A percentile compares a stretch with the other conserved stretches of the same genome.
These are phyloP conservation scores for Lagerstroemia speciosa DNA, from an alignment of 345 rosid species.

Conservation along the genomic window DNA sequence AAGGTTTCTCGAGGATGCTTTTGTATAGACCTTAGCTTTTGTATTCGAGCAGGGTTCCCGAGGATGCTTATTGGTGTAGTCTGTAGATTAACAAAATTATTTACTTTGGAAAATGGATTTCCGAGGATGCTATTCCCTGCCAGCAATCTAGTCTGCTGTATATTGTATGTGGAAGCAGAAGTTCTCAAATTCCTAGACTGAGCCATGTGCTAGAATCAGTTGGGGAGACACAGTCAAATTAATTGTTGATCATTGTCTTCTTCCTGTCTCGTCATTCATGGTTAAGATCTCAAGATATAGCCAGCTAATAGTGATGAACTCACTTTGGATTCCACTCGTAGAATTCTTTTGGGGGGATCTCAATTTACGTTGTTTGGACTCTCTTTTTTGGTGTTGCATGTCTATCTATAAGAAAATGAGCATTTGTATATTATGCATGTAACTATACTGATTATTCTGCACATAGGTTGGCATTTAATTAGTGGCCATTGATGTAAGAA, in stretches of 20 bases:
- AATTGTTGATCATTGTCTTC: background rate
- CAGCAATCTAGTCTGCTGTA: background rate
- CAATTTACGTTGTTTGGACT: too few species aligned
- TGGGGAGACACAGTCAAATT: background rate
- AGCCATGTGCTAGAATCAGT: background rate
- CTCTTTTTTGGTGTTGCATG: background rate
- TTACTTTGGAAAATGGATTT: too few species aligned
- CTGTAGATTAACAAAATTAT: too few species aligned
- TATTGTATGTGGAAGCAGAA: background rate
- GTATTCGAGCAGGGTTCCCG: too few species aligned
- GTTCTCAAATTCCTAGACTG: background rate
- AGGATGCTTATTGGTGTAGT: too few species aligned
- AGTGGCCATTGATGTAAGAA: background rate
- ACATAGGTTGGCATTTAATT: background rate
- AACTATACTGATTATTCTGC: background rate
- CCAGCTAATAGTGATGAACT: too few species aligned
- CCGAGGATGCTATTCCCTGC: too few species aligned
- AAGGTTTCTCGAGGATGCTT: background rate
- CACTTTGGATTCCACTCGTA: background rate
- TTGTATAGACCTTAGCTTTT: too few species aligned
- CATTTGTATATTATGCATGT: too few species aligned
- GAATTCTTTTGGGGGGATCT: background rate
- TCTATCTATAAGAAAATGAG: background rate
- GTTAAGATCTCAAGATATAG: background rate
- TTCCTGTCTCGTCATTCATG: background rate